Evolutionary conservation across 257 asterid genomes (phyloP).

Genomic region (Marsdenia floribunda): DNA sequence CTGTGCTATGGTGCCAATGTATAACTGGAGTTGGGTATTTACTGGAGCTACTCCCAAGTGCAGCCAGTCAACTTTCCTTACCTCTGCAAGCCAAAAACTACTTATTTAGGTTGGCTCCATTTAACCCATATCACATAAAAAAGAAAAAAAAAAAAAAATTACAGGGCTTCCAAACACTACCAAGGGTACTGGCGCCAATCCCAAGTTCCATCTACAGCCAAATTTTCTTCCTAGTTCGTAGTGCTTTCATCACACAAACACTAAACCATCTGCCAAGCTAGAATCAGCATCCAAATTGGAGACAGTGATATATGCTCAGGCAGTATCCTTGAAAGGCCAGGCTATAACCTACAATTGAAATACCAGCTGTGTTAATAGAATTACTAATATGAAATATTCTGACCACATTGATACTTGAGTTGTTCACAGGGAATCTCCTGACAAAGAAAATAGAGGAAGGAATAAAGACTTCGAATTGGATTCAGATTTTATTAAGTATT

Average conservation of each 20-base stretch:
- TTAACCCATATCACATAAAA: no score
- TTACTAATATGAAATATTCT: neutral
- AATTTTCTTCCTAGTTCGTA: no score
- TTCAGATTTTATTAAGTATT: neutral
- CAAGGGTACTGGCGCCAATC: neutral
- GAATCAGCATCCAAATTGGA: neutral
- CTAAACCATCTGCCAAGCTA: neutral
- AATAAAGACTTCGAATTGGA: neutral
- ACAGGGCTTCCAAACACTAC: neutral
- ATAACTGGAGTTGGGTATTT: neutral
- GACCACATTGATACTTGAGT: neutral
- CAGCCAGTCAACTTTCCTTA: neutral
- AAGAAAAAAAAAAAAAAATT: no score
- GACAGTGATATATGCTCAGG: neutral
- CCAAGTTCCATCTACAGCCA: neutral
- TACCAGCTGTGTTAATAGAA: neutral
- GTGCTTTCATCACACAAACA: neutral
- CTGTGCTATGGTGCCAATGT: neutral
- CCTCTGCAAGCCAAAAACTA: neutral
- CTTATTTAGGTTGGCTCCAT: neutral
- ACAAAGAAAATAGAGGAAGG: neutral
- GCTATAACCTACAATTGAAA: neutral
- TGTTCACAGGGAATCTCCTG: neutral
- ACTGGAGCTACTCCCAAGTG: conserved; percentile 1
- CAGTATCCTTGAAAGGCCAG: neutral